Evolutionary conservation across 768 basidiomycete species (phyloP).

Genomic region (Agrocybe praecox): DNA sequence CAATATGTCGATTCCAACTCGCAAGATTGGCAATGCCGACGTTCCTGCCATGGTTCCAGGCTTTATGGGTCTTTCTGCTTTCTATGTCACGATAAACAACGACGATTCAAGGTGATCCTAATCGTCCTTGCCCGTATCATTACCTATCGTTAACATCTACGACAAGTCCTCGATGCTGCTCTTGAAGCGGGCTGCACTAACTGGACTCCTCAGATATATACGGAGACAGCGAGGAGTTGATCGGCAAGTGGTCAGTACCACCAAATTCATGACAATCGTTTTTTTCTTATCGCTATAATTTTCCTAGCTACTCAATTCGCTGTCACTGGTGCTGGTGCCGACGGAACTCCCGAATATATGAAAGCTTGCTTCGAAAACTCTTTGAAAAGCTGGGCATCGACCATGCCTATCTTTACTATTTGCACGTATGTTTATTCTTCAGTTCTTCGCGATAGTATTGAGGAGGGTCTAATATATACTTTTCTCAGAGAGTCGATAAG

Average conservation of each 20-base stretch:
- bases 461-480: too few species aligned
- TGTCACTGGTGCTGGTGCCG: constrained; percentile 14
- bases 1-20: constrained; percentile 8
- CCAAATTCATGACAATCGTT: too few species aligned
- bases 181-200: constrained; percentile 39
- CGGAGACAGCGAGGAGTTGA: constrained; percentile 39
- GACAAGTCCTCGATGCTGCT: constrained; percentile 41
- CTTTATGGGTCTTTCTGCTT: constrained; percentile 50
- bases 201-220: constrained; percentile 51
- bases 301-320: constrained; percentile 64
- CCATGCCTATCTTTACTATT: constrained; percentile 47
- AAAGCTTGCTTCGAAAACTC: constrained; percentile 38
- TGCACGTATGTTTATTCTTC: constrained; percentile 33
- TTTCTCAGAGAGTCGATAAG: constrained; percentile 39
- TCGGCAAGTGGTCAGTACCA: constrained; percentile 43
- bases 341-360: constrained; percentile 41
- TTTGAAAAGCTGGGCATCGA: constrained; percentile 43
- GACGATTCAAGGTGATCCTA: constrained; percentile 53
- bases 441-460: too few species aligned
- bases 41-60: constrained; percentile 59
- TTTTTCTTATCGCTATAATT: constrained; percentile 28
- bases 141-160: neutral
- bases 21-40: constrained; percentile 41
- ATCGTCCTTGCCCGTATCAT: neutral
- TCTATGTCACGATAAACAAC: constrained; percentile 40